phyloP scores from a whole-genome alignment of 805 yeast genomes.

The Starmerella sp. region DNA sequence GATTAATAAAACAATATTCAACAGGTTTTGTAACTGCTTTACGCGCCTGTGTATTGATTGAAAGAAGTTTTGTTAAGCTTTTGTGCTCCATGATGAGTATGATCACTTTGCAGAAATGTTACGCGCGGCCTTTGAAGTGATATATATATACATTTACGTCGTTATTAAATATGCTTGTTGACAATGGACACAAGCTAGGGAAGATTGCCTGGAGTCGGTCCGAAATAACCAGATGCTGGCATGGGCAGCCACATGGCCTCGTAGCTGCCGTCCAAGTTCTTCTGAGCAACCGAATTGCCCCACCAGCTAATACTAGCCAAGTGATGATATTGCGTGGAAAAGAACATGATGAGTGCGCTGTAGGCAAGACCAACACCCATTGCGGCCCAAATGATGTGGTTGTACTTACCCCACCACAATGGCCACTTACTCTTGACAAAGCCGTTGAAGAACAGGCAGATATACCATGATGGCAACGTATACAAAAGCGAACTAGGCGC shows the following conservation, averaged over 20 bases:
- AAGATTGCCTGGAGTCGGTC: conserved; percentile 3
- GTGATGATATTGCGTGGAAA: conserved; percentile 36
- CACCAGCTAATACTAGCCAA: conserved; percentile 43
- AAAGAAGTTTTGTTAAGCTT: no score
- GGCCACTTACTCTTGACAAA: conserved; percentile 37
- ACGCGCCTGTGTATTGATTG: no score
- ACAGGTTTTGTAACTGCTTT: no score
- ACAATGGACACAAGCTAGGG: background rate
- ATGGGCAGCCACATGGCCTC: background rate
- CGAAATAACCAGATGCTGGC: conserved; percentile 3
- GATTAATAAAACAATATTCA: conserved; percentile 32
- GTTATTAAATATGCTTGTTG: background rate
- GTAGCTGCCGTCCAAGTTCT: conserved; percentile 1
- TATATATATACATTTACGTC: background rate
- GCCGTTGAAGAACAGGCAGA: conserved; percentile 36
- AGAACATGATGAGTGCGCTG: conserved; percentile 46
- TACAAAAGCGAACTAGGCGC: conserved; percentile 24
- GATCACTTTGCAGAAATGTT: no score
- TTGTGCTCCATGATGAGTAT: no score
- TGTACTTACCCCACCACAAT: conserved; percentile 44
- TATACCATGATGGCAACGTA: conserved; percentile 12
- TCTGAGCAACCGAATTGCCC: conserved; percentile 1
- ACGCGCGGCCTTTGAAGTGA: background rate
- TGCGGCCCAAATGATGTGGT: conserved; percentile 43
- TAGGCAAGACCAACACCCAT: conserved; percentile 52